Evolutionary conservation across 192 early-diverging fungal species (phyloP), one percentile per base, ranked within the genome.

Genomic region (Backusella morwellensis): DNA sequence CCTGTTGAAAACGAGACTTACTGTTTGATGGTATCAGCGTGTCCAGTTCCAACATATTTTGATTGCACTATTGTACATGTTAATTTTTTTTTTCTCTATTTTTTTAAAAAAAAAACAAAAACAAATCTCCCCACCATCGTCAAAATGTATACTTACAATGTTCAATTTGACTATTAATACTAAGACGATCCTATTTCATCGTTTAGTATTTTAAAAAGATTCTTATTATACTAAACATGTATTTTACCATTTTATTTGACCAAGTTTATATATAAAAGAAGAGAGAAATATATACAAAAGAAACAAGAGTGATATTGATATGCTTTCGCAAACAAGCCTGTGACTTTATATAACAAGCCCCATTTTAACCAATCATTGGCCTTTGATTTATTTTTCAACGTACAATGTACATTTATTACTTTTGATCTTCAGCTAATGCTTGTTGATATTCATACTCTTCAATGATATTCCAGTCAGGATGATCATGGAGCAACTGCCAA

Each of bases 11-110:
- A 11, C 19, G 0, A 35, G 15, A 77, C 84, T 88, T 91, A 95
- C 95, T 88, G 91, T 87, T 94, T 95, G 69, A 89, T 93, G 44
- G 95, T 97, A 74, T 97, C 95, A 23, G 95, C 94, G 77, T 97
- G 93, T 72, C 95, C 95, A 21, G 95, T 97, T 70, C 95, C 95
- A 26, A 95, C 92, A 75, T 95, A 92, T 84, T 94, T 94, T 32
- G 92, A 93, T 85, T 95, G 94, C 41, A 94, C 91, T 92, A 72
- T 34, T 56, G 12, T 56, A 54, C 19, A 34, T 14, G 38, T 14
- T 56, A 1, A 41, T 75, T 59, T 81, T 44, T 17, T 44, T 17
- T 44, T 44, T 15, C n/a, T 15, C 42, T 2, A 9, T 40, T 11
- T 40, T n/a, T n/a, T n/a, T n/a, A n/a, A 6, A 69, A 17, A 21